Percentiles rank a stretch among this genome's conserved stretches.
Conservation (phyloP, 129 eudicot genomes). For the Tanacetum coccineum region DNA sequence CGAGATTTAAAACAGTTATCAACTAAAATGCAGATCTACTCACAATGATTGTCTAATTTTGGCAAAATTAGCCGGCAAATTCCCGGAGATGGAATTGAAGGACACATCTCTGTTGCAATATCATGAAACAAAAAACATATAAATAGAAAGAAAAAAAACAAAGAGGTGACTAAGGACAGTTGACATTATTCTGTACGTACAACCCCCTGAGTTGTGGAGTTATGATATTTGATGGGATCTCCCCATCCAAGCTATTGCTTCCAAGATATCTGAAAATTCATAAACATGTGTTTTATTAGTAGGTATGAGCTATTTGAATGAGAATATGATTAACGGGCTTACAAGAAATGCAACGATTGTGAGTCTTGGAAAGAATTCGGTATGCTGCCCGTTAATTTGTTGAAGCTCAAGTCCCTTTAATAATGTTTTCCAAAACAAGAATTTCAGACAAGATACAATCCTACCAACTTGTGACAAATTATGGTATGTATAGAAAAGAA, state of each 20-base stretch:
- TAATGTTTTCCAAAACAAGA: constrained; percentile 5
- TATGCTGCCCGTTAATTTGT: constrained; percentile 58
- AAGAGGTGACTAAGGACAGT: neutral
- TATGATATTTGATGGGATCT: constrained; percentile 47
- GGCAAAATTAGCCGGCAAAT: constrained; percentile 40
- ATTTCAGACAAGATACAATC: neutral
- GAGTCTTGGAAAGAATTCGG: constrained; percentile 52
- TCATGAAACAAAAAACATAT: neutral
- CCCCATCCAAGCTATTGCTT: constrained; percentile 57
- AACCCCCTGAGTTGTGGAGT: constrained; percentile 51
- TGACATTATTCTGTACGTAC: constrained; percentile 31
- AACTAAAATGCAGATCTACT: constrained; percentile 15
- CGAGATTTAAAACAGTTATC: neutral
- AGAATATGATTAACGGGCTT: constrained; percentile 7
- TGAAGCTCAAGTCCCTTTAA: constrained; percentile 79
- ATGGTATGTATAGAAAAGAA: neutral
- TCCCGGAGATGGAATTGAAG: constrained; percentile 65
- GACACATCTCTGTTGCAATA: constrained; percentile 54
- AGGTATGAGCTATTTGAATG: too few relatives aligned
- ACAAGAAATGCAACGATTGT: constrained; percentile 52
- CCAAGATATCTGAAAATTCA: constrained; percentile 62
- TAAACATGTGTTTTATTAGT: constrained; percentile 5
- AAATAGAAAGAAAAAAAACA: neutral
- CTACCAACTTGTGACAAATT: neutral
- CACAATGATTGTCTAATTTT: constrained; percentile 44